Percentiles rank a stretch among this genome's conserved stretches.
Conservation (phyloP, 768 basidiomycete species). For the Exsudoporus frostii region DNA sequence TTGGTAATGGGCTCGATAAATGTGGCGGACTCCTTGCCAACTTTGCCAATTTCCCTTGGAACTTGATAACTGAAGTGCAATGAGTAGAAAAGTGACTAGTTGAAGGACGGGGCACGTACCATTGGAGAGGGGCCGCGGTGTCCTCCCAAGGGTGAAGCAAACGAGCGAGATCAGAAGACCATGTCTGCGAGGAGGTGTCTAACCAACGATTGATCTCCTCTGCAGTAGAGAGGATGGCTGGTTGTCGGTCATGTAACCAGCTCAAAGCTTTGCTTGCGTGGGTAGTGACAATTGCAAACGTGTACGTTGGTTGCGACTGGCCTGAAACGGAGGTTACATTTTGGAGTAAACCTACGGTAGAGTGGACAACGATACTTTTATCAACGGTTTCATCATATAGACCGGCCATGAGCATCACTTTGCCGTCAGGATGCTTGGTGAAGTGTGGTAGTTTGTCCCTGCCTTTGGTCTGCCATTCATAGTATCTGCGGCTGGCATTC, state of each 20-base stretch:
- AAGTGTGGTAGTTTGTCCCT: constrained; percentile 81
- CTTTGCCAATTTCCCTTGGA: constrained; percentile 86
- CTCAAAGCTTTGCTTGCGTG: constrained; percentile 60
- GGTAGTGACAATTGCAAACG: constrained; percentile 91
- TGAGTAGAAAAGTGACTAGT: not conserved
- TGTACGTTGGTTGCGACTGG: constrained; percentile 57
- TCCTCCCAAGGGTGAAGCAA: constrained; percentile 63
- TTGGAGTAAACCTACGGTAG: not conserved
- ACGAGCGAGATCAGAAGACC: constrained; percentile 57
- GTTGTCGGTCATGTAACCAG: constrained; percentile 92
- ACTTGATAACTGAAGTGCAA: constrained; percentile 69
- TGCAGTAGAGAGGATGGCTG: constrained; percentile 67
- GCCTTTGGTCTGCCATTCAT: constrained; percentile 90
- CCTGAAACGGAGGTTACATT: constrained; percentile 34
- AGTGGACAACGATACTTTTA: constrained; percentile 43
- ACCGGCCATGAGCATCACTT: constrained; percentile 82
- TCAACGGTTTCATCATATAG: constrained; percentile 75
- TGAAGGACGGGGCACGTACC: constrained; percentile 42
- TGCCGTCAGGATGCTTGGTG: constrained; percentile 59
- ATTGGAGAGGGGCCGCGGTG: constrained; percentile 51
- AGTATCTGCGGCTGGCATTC: constrained; percentile 55
- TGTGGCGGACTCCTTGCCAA: constrained; percentile 76
- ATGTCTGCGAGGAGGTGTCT: constrained; percentile 64
- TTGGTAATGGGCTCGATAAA: constrained; percentile 78
- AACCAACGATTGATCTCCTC: constrained; percentile 74